phyloP scores from a whole-genome alignment of 2,329 filamentous ascomycete species.

The Diplodia sapinea region DNA sequence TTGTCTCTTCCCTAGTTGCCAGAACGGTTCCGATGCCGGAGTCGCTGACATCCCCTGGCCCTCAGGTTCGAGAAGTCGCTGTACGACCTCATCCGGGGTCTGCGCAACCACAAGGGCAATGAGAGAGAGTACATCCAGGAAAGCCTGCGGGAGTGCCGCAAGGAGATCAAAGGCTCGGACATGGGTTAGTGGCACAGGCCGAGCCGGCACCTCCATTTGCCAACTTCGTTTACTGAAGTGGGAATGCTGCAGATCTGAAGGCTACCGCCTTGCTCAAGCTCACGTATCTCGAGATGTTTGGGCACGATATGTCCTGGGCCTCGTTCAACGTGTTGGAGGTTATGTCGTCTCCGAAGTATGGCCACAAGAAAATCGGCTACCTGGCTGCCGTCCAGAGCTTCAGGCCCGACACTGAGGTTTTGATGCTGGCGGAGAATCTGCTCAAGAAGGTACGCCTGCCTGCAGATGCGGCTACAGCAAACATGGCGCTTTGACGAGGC shows the following conservation, averaged over 20 bases:
- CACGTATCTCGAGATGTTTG: constrained; percentile 98
- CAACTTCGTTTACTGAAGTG: constrained; percentile 20
- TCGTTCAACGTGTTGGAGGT: constrained; percentile 98
- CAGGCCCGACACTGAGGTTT: constrained; percentile 89
- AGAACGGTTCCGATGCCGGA: neutral
- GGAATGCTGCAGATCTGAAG: constrained; percentile 73
- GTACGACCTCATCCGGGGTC: constrained; percentile 95
- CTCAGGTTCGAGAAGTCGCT: constrained; percentile 97
- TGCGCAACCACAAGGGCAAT: constrained; percentile 93
- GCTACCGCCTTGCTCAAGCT: constrained; percentile 94
- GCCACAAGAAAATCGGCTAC: constrained; percentile 95
- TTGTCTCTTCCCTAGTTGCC: neutral
- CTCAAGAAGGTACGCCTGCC: constrained; percentile 77
- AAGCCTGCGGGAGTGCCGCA: constrained; percentile 91
- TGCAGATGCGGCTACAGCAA: no score
- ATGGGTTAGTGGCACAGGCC: constrained; percentile 63
- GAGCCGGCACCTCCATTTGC: constrained; percentile 44
- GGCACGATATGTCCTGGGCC: constrained; percentile 99
- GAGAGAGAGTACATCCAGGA: constrained; percentile 95
- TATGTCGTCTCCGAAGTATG: constrained; percentile 94
- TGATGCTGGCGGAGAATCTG: constrained; percentile 96
- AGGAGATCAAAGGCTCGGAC: constrained; percentile 89
- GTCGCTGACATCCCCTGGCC: constrained; percentile 14
- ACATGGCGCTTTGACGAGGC: neutral
- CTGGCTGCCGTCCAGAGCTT: constrained; percentile 96